Evolutionary conservation across 495 filamentous ascomycete species (phyloP), one percentile per base, ranked within the genome.

Genomic region (Talaromyces borbonicus): DNA sequence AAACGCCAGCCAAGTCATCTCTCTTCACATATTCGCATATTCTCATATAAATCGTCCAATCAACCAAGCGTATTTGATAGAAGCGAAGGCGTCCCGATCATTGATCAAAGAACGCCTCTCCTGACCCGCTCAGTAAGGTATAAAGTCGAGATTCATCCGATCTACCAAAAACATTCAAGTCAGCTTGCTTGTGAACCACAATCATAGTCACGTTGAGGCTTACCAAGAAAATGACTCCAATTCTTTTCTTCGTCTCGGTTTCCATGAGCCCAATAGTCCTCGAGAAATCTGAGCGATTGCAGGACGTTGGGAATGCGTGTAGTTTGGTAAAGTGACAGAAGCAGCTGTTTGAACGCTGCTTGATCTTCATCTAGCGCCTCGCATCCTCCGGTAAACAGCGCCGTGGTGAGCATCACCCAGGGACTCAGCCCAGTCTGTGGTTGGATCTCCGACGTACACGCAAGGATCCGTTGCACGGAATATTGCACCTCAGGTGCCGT

Each of bases 371-470:
- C 66, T 6, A 53, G 52, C 8, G 68, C 66, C 29, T 71, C 68
- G 32, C 68, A 71, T 6, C 68, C 68, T 12, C 66, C 68, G 45
- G 69, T 69, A 40, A 71, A 71, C 8, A 71, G 51, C 4, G 68
- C 66, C 6, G 68, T 71, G 16, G 68, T 69, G n/a, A 71, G 55
- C 55, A 71, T 61, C 7, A 65, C 65, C 68, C 68, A 71, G 9
- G 68, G 68, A 41, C 66, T 66, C 8, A 69, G 55, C 1, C 66
- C 68, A 19, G 61, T 50, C 0, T 63, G 66, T 2, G 68, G 68
- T 5, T 62, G 65, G 43, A 71, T 69, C 43, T 65, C 53, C 0
- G 61, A 58, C 6, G 66, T 65, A 32, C 66, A 71, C 16, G 65
- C 68, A 22, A 71, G 48, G 35, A 71, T 71, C 27, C 59, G 57